These are phyloP conservation scores for Exserohilum turcica DNA, from an alignment of 2,329 filamentous ascomycete species.

Conservation along the genomic window DNA sequence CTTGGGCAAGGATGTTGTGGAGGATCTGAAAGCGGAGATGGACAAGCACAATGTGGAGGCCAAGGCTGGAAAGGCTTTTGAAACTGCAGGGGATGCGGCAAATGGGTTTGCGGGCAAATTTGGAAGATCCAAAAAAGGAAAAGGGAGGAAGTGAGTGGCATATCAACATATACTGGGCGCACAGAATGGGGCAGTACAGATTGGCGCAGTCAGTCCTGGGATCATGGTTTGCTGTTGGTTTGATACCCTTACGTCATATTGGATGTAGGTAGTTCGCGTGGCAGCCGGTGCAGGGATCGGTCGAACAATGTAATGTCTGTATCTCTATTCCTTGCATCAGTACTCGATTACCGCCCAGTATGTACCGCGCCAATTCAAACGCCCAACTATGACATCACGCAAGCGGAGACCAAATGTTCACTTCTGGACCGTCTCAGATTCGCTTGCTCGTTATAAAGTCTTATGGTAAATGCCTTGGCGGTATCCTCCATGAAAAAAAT, in stretches of 20 bases:
- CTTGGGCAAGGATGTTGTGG: constrained; percentile 61
- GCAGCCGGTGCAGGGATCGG: constrained; percentile 20
- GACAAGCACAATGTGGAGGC: constrained; percentile 60
- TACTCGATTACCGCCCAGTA: constrained; percentile 29
- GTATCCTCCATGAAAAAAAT: constrained; percentile 48
- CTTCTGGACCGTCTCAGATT: constrained; percentile 50
- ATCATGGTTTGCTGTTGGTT: constrained; percentile 8
- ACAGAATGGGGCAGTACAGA: not conserved
- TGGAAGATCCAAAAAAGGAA: constrained; percentile 36
- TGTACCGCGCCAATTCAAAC: constrained; percentile 29
- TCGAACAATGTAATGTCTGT: constrained; percentile 25
- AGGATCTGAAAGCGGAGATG: constrained; percentile 61
- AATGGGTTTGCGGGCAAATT: constrained; percentile 38
- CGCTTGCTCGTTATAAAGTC: constrained; percentile 49
- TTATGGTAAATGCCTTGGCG: constrained; percentile 49
- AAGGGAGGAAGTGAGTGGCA: constrained; percentile 27
- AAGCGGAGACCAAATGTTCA: constrained; percentile 41
- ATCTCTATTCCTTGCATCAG: constrained; percentile 41
- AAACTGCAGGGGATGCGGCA: constrained; percentile 38
- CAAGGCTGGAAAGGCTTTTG: constrained; percentile 45
- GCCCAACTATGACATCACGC: constrained; percentile 43
- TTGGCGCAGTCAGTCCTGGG: constrained; percentile 6
- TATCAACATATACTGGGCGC: not conserved
- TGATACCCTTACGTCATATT: constrained; percentile 12
- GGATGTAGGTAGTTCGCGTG: not conserved